These are phyloP conservation scores for Cladophialophora immunda DNA, from an alignment of 2,329 filamentous ascomycete species.

Conservation along the genomic window DNA sequence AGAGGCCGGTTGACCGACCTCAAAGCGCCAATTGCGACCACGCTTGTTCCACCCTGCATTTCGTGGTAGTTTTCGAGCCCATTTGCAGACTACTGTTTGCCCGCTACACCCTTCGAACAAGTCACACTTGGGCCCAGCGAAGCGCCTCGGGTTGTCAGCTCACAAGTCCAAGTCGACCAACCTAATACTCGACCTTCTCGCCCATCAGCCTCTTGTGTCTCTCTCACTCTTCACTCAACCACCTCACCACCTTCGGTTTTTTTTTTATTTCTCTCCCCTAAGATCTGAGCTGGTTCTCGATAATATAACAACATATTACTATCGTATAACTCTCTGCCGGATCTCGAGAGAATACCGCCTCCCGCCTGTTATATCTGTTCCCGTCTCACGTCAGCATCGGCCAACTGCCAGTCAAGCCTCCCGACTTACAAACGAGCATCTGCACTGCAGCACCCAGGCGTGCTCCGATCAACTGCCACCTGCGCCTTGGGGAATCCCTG, in stretches of 20 bases:
- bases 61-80: neutral
- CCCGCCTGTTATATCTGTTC: conserved; percentile 6
- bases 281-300: conserved; percentile 38
- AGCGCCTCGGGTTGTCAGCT: conserved; percentile 31
- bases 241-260: conserved; percentile 17
- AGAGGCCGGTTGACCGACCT: conserved; percentile 32
- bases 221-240: conserved; percentile 21
- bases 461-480: conserved; percentile 9
- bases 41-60: conserved; percentile 30
- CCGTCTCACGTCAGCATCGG: conserved; percentile 38
- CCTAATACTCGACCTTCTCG: conserved; percentile 34
- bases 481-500: conserved; percentile 27
- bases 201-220: conserved; percentile 13
- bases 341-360: neutral
- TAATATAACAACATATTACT: conserved; percentile 24
- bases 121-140: conserved; percentile 23
- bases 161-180: conserved; percentile 10
- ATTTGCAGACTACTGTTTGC: neutral
- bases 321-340: conserved; percentile 11
- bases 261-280: conserved; percentile 16
- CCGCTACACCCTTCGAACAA: conserved; percentile 22
- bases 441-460: neutral
- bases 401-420: conserved; percentile 7
- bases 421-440: neutral
- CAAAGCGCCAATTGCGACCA: conserved; percentile 37